A percentile compares a stretch with the other conserved stretches of the same genome.
Conservation (phyloP, 2,329 filamentous ascomycete genomes). For the Ceratocystis lukuohia region DNA sequence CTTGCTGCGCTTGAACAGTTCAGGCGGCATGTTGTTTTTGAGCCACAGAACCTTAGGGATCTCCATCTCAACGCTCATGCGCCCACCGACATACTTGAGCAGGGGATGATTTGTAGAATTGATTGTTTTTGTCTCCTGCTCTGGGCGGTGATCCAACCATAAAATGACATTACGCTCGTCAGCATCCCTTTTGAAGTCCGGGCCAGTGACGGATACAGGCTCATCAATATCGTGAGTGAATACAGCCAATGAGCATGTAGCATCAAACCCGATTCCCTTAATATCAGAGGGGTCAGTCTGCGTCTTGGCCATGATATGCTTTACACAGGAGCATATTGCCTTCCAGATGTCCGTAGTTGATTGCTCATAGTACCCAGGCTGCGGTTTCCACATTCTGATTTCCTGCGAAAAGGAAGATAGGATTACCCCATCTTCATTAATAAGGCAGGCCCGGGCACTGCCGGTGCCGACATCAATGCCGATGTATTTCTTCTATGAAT, state of each 20-base stretch:
- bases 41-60: slow-evolving; percentile 97
- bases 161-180: slow-evolving; percentile 91
- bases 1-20: slow-evolving; percentile 83
- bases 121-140: slow-evolving; percentile 83
- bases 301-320: slow-evolving; percentile 65
- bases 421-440: slow-evolving; percentile 84
- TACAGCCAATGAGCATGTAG: slow-evolving; percentile 92
- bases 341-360: slow-evolving; percentile 95
- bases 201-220: slow-evolving; percentile 79
- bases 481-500: slow-evolving; percentile 46
- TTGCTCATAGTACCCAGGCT: slow-evolving; percentile 80
- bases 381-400: slow-evolving; percentile 68
- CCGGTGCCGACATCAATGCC: slow-evolving; percentile 95
- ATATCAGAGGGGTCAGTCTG: slow-evolving; percentile 64
- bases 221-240: slow-evolving; percentile 82
- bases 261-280: slow-evolving; percentile 90
- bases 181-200: slow-evolving; percentile 59
- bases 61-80: slow-evolving; percentile 99
- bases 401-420: slow-evolving; percentile 58
- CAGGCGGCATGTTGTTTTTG: slow-evolving; percentile 92
- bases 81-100: slow-evolving; percentile 88
- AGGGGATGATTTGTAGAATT: slow-evolving; percentile 87
- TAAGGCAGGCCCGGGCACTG: slow-evolving; percentile 88
- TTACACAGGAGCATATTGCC: slow-evolving; percentile 81
- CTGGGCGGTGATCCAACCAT: slow-evolving; percentile 91